Base-by-base conservation (phyloP, 2,329 filamentous ascomycete species). In the Colletotrichum cordylinicola region DNA sequence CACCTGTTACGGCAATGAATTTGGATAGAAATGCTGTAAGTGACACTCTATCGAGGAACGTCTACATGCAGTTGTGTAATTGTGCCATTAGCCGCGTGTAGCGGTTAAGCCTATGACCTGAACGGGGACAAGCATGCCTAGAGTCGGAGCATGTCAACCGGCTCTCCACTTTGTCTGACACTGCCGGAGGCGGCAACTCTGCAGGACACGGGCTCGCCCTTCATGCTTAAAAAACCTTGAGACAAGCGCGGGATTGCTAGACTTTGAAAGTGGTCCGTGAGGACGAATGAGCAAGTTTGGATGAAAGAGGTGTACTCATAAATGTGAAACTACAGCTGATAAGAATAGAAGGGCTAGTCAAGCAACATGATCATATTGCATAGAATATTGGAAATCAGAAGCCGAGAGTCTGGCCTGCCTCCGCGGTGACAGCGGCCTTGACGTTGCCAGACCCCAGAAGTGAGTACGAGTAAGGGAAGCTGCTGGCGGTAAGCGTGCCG, bases 391-490 rank as follows among this genome's bases (percentile, higher is more conserved):
- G 2, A 12, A 55, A 18, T 66, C 39, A 77, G 29, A 77, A 77
- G 4, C 68, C 66, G 16, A 84, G 76, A 27, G 78, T 85, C 79
- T 84, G 82, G 18, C 84, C 84, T 8, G 83, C 84, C n/a, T 74
- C 81, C 52, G 78, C 78, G 2, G 79, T 79, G 21, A 89, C 84
- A 12, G 84, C 82, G 35, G 78, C 82, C 79, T 86, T 83, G 29
- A 90, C 86, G 29, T 82, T 86, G 8, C 76, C 82, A 1, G 86
- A 86, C 1, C 87, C 88, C 29, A 91, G 79, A 4, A 78, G 77
- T 2, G 65, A 65, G 71, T 87, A 81, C 9, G 82, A 83, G 81
- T 91, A 91, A 27, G 80, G 79, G 80, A 91, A 92, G 1, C 87
- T 87, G 13, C 90, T 84, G 13, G 82, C 83, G 33, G 82, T 88